A percentile compares a stretch with the other conserved stretches of the same genome.
phyloP scores from a whole-genome alignment of 441 rosid genomes.

The Erodium texanum region DNA sequence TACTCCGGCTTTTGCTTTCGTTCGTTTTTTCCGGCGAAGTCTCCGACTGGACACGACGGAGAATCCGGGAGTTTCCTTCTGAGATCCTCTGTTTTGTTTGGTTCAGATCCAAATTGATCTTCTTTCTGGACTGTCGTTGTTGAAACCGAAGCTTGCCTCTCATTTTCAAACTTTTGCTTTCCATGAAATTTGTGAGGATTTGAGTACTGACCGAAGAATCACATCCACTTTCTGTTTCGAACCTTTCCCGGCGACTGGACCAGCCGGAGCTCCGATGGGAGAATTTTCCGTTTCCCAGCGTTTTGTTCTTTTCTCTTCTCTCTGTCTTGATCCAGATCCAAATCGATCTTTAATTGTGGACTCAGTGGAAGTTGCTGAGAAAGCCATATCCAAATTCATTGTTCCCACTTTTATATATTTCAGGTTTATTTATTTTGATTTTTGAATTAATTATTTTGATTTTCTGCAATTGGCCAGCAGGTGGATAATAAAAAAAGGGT shows the following conservation, averaged over 20 bases:
- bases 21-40: neutral
- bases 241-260: no score
- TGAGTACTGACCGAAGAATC: no score
- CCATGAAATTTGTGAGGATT: no score
- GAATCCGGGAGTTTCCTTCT: no score
- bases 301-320: no score
- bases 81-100: neutral
- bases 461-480: slow-evolving; percentile 28
- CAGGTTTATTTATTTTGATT: neutral
- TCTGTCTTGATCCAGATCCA: no score
- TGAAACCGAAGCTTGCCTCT: no score
- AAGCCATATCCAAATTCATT: slow-evolving; percentile 11
- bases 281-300: no score
- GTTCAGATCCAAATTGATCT: neutral
- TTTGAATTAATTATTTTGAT: slow-evolving; percentile 4
- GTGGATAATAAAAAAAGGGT: slow-evolving; percentile 12
- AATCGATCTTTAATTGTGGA: no score
- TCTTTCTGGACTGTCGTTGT: neutral
- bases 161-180: neutral
- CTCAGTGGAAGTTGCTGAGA: slow-evolving; percentile 13
- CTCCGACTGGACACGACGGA: no score
- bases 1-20: neutral
- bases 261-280: no score
- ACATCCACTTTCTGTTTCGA: no score
- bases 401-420: neutral